These are phyloP conservation scores for Scedosporium aurantiacum DNA, from an alignment of 2,329 filamentous ascomycete genomes.

Conservation along the genomic window DNA sequence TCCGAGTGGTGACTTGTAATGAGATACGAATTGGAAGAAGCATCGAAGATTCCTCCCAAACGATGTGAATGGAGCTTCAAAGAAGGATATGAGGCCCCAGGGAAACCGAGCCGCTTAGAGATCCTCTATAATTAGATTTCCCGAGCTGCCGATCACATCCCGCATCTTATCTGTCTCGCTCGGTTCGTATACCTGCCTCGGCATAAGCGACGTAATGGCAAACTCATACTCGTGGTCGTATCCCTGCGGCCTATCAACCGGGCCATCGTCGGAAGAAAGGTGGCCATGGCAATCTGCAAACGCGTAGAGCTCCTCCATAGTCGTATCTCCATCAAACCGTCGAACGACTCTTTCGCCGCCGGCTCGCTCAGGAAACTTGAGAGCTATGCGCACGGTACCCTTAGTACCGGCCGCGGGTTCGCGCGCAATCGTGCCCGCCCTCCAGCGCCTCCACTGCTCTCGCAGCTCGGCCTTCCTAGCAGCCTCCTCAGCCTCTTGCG, in stretches of 20 bases:
- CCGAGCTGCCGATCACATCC: constrained; percentile 63
- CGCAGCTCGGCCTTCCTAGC: constrained; percentile 31
- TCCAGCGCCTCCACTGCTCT: constrained; percentile 71
- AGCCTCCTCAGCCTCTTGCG: constrained; percentile 51
- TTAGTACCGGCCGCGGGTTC: constrained; percentile 57
- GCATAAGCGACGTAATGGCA: constrained; percentile 73
- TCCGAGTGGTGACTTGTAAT: too few relatives aligned
- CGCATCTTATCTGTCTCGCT: constrained; percentile 54
- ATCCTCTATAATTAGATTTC: constrained; percentile 80
- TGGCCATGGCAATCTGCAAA: constrained; percentile 86
- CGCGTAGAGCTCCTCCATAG: constrained; percentile 83
- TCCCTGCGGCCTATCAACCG: constrained; percentile 39
- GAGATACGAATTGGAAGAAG: too few relatives aligned
- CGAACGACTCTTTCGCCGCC: constrained; percentile 67
- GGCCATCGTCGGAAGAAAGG: constrained; percentile 24
- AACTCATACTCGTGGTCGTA: constrained; percentile 83
- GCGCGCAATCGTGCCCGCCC: constrained; percentile 51
- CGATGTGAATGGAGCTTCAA: too few relatives aligned
- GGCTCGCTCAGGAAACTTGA: constrained; percentile 48
- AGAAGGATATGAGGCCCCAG: too few relatives aligned
- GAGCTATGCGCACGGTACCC: constrained; percentile 59
- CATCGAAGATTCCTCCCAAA: too few relatives aligned
- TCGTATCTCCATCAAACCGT: constrained; percentile 57
- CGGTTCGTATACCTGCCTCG: constrained; percentile 67
- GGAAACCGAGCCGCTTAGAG: neutral